Evolutionary conservation across 371 early-diverging fungal genomes (phyloP).

Genomic region (Mortierella sp.): DNA sequence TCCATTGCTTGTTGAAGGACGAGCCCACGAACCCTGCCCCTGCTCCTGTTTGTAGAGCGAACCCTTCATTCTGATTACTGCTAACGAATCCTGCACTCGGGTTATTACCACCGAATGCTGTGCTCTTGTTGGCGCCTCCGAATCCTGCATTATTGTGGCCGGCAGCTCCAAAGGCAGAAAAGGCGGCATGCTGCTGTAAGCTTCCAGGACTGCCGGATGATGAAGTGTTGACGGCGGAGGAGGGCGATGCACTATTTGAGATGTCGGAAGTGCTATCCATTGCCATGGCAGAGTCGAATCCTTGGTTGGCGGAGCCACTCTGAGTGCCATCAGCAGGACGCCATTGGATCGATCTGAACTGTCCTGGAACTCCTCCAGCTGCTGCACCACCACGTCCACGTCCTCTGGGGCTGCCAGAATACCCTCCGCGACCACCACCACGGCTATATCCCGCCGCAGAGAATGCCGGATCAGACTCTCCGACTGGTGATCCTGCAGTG

Average conservation of each 20-base stretch:
- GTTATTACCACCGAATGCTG: not conserved
- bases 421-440: slow-evolving; percentile 27
- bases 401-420: slow-evolving; percentile 20
- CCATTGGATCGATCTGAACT: slow-evolving; percentile 41
- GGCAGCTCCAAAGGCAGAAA: not conserved
- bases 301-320: not conserved
- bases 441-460: slow-evolving; percentile 18
- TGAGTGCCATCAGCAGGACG: slow-evolving; percentile 22
- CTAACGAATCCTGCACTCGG: not conserved
- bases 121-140: not conserved
- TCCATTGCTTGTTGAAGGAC: not conserved
- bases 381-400: slow-evolving; percentile 26
- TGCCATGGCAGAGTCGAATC: slow-evolving; percentile 3
- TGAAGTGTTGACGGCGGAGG: not conserved
- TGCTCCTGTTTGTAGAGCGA: not conserved
- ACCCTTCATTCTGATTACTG: not conserved
- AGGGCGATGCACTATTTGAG: not conserved
- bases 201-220: not conserved
- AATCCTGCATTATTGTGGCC: not conserved
- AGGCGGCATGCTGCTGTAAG: not conserved
- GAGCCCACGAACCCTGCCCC: not conserved
- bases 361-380: slow-evolving; percentile 22
- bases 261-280: not conserved
- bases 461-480: slow-evolving; percentile 10
- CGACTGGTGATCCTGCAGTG: not conserved